Base-by-base conservation (phyloP, 208 protist species). In the Wallacemonas collosoma region DNA sequence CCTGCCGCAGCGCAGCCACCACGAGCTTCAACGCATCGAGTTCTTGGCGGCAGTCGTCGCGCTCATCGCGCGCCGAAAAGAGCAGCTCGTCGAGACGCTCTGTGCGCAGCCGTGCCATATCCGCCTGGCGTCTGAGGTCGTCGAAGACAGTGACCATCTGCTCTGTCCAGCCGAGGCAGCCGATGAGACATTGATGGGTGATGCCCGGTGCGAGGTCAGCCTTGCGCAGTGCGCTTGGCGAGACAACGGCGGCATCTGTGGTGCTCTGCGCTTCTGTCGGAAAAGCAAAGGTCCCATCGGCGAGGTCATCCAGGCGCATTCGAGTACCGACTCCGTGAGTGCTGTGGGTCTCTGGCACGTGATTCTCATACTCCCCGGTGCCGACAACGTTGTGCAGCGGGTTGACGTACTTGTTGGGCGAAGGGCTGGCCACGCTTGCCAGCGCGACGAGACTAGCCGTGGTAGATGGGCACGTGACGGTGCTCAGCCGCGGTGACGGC, bases 31-130 rank as follows among this genome's bases (percentile, higher is more conserved):
- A 68, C 7, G 68, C 67, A 48, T 82, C 74, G 1, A 76, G 54
- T 45, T 82, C 75, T 36, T 75, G 70, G 12, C 39, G 26, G 76
- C 58, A 61, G 36, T 74, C 67, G 60, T 87, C 82, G 1, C 72
- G 71, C 50, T 72, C 71, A 40, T 74, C 38, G 50, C 54, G 62
- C 40, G 60, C 39, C 57, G 26, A 47, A 48, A 64, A 43, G 12
- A 81, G 62, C 12, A 78, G 57, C 26, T 81, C 63, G 44, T 81
- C 76, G 0, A 81, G 56, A 2, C 60, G 68, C 50, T 69, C 69
- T 9, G 65, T 51, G n/a, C 69, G 56, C 56, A 50, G 43, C 38
- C 26, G 38, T 2, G 45, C 71, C 53, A 70, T n/a, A 9, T 68
- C 48, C 26, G 63, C 45, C 50, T 74, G 60, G n/a, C 44, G 40